phyloP scores from a whole-genome alignment of 176 grass and related monocot genomes.

The Lolium perenne region DNA sequence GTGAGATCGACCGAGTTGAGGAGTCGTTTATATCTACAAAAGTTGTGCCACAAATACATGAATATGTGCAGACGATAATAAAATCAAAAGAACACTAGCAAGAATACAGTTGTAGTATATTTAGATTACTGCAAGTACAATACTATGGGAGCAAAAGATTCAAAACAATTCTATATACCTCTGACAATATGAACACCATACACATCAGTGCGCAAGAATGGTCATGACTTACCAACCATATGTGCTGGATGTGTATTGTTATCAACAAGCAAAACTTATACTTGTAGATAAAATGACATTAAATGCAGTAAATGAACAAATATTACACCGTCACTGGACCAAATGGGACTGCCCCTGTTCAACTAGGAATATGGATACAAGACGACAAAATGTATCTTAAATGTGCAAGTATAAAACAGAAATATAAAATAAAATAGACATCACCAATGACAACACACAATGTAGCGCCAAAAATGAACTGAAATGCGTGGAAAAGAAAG shows the following conservation, averaged over 20 bases:
- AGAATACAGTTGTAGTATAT: constrained; percentile 4
- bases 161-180: constrained; percentile 61
- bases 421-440: neutral
- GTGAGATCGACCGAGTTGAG: constrained; percentile 88
- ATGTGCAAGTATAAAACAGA: constrained; percentile 31
- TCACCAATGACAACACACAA: neutral
- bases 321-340: neutral
- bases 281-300: constrained; percentile 7
- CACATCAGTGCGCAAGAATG: constrained; percentile 57
- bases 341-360: constrained; percentile 18
- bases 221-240: constrained; percentile 38
- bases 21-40: constrained; percentile 88
- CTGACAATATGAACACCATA: constrained; percentile 52
- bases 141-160: constrained; percentile 39
- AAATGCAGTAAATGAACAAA: constrained; percentile 15
- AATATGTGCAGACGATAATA: constrained; percentile 31
- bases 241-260: constrained; percentile 37
- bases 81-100: constrained; percentile 16
- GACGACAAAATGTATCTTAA: constrained; percentile 5
- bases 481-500: constrained; percentile 8
- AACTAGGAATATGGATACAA: constrained; percentile 34
- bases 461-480: constrained; percentile 43
- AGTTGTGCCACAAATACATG: constrained; percentile 30
- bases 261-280: constrained; percentile 40
- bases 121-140: constrained; percentile 29